phyloP scores from a whole-genome alignment of 2,329 filamentous ascomycete species.

The Pseudopyrenochaeta lycopersici region DNA sequence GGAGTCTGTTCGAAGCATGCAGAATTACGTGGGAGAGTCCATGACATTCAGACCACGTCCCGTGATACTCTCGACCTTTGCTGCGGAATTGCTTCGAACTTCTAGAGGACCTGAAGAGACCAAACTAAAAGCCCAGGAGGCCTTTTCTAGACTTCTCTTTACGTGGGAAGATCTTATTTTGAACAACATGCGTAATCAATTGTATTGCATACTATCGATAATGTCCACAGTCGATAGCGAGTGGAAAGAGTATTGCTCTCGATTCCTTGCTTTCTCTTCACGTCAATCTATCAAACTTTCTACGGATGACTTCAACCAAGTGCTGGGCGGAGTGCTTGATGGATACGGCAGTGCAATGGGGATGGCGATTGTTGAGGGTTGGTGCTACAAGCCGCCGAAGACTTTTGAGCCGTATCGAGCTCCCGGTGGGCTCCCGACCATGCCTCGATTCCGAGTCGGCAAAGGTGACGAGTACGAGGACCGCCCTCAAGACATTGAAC shows the following conservation, averaged over 20 bases:
- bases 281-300: conserved; percentile 37
- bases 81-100: conserved; percentile 37
- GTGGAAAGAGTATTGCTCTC: conserved; percentile 41
- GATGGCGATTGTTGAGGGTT: conserved; percentile 58
- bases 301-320: conserved; percentile 58
- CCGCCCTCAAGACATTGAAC: conserved; percentile 39
- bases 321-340: conserved; percentile 65
- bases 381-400: conserved; percentile 46
- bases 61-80: conserved; percentile 42
- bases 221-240: conserved; percentile 36
- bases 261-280: conserved; percentile 38
- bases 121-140: conserved; percentile 22
- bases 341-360: conserved; percentile 59
- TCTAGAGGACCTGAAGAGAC: conserved; percentile 21
- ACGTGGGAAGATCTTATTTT: conserved; percentile 40
- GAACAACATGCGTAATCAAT: conserved; percentile 32
- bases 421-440: conserved; percentile 43
- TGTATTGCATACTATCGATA: conserved; percentile 43
- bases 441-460: conserved; percentile 37
- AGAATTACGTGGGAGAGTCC: conserved; percentile 39
- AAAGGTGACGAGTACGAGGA: conserved; percentile 33
- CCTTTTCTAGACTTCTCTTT: conserved; percentile 41
- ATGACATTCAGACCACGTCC: conserved; percentile 35
- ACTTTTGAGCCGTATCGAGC: conserved; percentile 36
- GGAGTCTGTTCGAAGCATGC: conserved; percentile 51